These are phyloP conservation scores for Ceratocystiopsis minuta DNA, from an alignment of 2,329 filamentous ascomycete genomes.

Conservation along the genomic window DNA sequence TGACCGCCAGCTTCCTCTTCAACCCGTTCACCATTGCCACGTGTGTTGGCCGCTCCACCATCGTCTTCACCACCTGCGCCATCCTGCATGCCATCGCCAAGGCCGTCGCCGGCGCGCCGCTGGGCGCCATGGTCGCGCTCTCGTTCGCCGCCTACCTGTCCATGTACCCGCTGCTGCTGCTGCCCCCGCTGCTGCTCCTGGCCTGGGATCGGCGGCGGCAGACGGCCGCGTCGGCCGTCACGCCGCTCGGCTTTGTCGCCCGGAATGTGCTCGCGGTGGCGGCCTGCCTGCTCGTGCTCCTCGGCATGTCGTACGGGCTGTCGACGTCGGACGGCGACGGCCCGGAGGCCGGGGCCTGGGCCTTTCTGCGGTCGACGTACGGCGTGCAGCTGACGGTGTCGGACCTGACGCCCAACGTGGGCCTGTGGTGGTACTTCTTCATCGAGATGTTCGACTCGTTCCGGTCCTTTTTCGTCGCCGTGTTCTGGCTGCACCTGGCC, in stretches of 20 bases:
- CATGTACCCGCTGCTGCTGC: conserved; percentile 75
- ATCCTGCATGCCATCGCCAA: conserved; percentile 70
- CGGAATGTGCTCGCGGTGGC: conserved; percentile 34
- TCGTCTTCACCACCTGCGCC: conserved; percentile 73
- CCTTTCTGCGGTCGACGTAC: conserved; percentile 78
- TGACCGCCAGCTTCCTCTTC: conserved; percentile 55
- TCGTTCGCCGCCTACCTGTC: conserved; percentile 81
- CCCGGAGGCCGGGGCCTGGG: conserved; percentile 48
- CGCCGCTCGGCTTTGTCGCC: conserved; percentile 31
- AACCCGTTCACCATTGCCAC: conserved; percentile 88
- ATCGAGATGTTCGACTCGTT: conserved; percentile 99
- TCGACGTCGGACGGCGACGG: conserved; percentile 19
- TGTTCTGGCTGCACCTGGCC: conserved; percentile 91
- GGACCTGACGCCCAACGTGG: conserved; percentile 86
- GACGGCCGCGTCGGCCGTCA: conserved; percentile 8
- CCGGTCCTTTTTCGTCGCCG: conserved; percentile 86
- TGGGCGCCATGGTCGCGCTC: conserved; percentile 67
- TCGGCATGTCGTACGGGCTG: conserved; percentile 54
- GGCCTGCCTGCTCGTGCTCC: conserved; percentile 38
- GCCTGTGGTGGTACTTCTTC: conserved; percentile 99
- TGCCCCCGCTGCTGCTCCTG: conserved; percentile 65
- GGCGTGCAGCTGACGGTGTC: conserved; percentile 80
- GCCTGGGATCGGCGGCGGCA: conserved; percentile 49
- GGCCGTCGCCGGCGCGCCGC: conserved; percentile 53
- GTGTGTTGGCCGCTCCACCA: conserved; percentile 77